Percentiles rank a stretch among this genome's conserved stretches.
Evolutionary conservation across 495 filamentous ascomycete genomes (phyloP).

Genomic region (Lasiosphaeria miniovina): DNA sequence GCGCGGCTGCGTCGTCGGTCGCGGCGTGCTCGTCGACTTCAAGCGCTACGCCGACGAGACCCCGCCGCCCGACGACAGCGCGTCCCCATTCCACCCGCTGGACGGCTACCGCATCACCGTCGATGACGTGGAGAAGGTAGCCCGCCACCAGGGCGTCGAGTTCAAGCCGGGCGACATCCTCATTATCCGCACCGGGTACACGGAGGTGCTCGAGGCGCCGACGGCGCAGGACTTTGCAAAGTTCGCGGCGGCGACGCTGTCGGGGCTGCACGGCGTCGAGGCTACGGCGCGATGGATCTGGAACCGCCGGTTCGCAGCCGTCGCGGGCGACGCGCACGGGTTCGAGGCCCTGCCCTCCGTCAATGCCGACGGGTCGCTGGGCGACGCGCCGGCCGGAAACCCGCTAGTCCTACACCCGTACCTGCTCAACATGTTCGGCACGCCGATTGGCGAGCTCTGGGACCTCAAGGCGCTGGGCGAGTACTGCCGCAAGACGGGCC

Average conservation of each 20-base stretch:
- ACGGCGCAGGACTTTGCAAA: constrained; percentile 48
- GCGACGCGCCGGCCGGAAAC: constrained; percentile 31
- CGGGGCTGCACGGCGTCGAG: constrained; percentile 48
- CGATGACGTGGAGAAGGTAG: constrained; percentile 56
- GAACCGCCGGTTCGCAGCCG: constrained; percentile 53
- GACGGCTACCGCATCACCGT: constrained; percentile 59
- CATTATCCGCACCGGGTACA: constrained; percentile 64
- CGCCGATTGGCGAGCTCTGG: constrained; percentile 62
- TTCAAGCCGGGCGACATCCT: constrained; percentile 62
- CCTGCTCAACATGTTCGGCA: constrained; percentile 63
- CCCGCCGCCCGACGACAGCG: constrained; percentile 32
- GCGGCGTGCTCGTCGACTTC: constrained; percentile 58
- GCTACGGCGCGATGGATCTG: constrained; percentile 59
- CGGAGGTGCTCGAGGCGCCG: constrained; percentile 51
- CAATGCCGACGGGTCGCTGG: constrained; percentile 32
- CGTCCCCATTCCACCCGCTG: constrained; percentile 51
- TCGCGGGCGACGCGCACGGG: constrained; percentile 48
- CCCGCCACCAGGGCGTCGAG: constrained; percentile 53
- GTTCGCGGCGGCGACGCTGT: constrained; percentile 22
- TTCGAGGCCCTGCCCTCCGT: constrained; percentile 45
- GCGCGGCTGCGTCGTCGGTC: constrained; percentile 51
- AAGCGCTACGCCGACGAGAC: constrained; percentile 43
- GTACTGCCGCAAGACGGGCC: constrained; percentile 49
- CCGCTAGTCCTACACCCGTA: constrained; percentile 56
- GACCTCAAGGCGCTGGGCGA: constrained; percentile 53